Evolutionary conservation across 139 green algal species (phyloP).

Genomic region (Dunaliella primolecta): DNA sequence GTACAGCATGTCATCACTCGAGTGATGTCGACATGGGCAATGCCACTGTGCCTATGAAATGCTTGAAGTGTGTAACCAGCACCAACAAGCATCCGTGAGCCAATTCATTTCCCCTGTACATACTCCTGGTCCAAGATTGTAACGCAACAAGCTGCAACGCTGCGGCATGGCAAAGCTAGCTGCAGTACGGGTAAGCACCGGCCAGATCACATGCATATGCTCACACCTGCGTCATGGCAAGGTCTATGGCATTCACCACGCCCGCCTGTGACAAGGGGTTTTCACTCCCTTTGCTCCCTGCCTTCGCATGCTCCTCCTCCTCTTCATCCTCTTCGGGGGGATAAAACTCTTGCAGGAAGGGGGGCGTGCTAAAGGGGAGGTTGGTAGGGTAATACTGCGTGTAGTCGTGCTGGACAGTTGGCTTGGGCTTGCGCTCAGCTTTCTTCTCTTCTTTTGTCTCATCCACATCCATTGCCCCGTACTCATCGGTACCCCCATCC

Average conservation of each 20-base stretch:
- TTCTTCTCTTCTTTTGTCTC: background rate
- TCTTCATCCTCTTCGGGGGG: background rate
- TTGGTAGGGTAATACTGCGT: constrained; percentile 9
- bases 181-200: no score
- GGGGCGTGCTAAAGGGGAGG: constrained; percentile 7
- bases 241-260: background rate
- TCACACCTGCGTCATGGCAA: constrained; percentile 1
- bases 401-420: background rate
- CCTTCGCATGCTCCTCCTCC: background rate
- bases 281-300: background rate
- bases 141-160: no score
- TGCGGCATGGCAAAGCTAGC: no score
- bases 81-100: no score
- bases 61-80: no score
- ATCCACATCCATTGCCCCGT: background rate
- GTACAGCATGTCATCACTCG: no score
- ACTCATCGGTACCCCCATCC: background rate
- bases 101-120: no score
- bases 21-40: no score
- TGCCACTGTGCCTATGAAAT: no score
- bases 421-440: background rate
- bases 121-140: no score
- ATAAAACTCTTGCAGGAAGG: background rate
- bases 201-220: no score
- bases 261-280: background rate